Base-by-base conservation (phyloP, 1,284 basidiomycete genomes). In the Melampsora larici-populina region DNA sequence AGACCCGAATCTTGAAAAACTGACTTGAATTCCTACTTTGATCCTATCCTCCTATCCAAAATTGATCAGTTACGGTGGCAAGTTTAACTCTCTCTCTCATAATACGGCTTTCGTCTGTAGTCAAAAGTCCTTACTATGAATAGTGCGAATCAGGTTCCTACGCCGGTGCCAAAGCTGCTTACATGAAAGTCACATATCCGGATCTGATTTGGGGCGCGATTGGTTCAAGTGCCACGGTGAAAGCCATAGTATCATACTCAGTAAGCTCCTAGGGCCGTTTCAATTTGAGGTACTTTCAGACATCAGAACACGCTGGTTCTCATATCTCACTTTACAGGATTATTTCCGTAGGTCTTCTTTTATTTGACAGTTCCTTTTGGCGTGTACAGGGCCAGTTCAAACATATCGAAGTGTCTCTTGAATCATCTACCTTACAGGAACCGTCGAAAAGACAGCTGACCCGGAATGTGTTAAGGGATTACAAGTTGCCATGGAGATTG, bases 81-180 rank as follows among this genome's bases (percentile, higher is more conserved):
- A 58, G 55, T 58, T 58, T 1, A 58, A 2, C 51, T 58, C 5
- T 43, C 5, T 13, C 5, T 43, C 5, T 43, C 40, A 7, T 7
- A 43, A 43, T 13, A 43, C 13, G 13, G 40, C 40, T 11, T 43
- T 43, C 11, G 1, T 43, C 11, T 43, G 7, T 43, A 13, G 40
- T 7, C 6, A 43, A 1, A 13, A 43, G 11, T 43, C 40, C 79
- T 40, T 6, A 63, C 63, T 51, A 40, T 48, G 70, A 74, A 6
- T 76, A 81, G 18, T 82, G 83, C 70, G 81, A 82, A 48, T 82
- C 82, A 40, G 82, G 82, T 21, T 82, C 81, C 40, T 83, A 83
- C 67, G 80, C 83, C 1, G 83, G 83, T 21, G 81, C 79, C 15
- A 79, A 81, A 31, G 79, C 82, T 1, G 83, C 82, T 9, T 81